Evolutionary conservation across 2,329 filamentous ascomycete species (phyloP), one percentile per base, ranked within the genome.

Genomic region (Cryphonectria naterciae): DNA sequence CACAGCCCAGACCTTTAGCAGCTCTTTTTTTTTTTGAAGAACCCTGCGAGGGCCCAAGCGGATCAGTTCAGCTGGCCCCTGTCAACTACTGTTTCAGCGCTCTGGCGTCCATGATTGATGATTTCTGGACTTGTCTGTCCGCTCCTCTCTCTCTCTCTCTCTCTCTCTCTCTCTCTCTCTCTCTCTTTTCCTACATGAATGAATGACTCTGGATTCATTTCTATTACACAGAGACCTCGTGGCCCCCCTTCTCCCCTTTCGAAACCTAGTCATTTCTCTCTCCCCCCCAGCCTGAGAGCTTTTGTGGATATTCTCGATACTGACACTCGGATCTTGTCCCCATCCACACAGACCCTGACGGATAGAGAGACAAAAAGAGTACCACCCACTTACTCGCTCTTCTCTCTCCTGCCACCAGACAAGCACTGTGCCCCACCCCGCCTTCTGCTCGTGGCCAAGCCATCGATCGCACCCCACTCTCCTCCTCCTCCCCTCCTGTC

Each of bases 381-480:
- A n/a, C 35, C 60, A 62, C 32, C 35, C 28, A 62, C 17, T n/a
- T 35, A 62, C 60, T 35, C 37, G 22, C 19, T 32, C 58, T 22
- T 11, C n/a, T 46, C 61, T 64, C 35, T 41, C 61, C 61, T 64
- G 61, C 61, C 61, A 46, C 61, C 61, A 64, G n/a, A 64, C 61
- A 39, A 64, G 39, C 61, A 46, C 41, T 41, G 61, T 37, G 61
- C 64, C 49, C 49, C 64, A 56, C 64, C 64, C 64, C 64, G 54
- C 64, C 64, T 66, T 66, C 64, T 66, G 64, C 37, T 66, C 64
- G 22, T 56, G 64, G 62, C 22, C 46, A n/a, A 66, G 64, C 64
- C 64, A 56, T 56, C 37, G 35, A 41, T 56, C 37, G 37, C 22
- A 56, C 49, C 52, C 65, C 65, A 46, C 63, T 11, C 61, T 43